These are phyloP conservation scores for Juglanconis sp. DNA, from an alignment of 2,329 filamentous ascomycete genomes.

Conservation along the genomic window DNA sequence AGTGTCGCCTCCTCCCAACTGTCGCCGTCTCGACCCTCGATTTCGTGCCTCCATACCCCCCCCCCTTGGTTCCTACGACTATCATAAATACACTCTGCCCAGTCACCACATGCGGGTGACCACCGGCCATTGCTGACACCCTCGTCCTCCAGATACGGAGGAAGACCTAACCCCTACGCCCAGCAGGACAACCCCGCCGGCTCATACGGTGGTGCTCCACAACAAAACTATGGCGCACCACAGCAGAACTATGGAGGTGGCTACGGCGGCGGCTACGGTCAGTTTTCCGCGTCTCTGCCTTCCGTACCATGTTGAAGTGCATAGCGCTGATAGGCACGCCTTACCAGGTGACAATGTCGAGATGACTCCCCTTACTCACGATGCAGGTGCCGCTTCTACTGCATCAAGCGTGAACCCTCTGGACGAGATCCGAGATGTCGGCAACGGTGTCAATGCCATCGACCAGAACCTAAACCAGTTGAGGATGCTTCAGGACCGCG, in stretches of 20 bases:
- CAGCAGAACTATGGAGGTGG: slow-evolving; percentile 5
- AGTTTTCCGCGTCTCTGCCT: slow-evolving; percentile 15
- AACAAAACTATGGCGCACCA: background rate
- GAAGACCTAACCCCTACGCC: slow-evolving; percentile 56
- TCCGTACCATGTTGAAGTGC: background rate
- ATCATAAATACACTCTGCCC: background rate
- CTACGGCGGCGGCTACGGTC: slow-evolving; percentile 4
- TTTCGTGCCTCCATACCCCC: background rate
- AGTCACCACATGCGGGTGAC: background rate
- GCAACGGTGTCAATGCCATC: slow-evolving; percentile 71
- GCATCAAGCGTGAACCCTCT: slow-evolving; percentile 69
- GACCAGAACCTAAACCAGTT: slow-evolving; percentile 71
- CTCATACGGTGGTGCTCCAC: slow-evolving; percentile 31
- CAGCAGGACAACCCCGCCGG: slow-evolving; percentile 40
- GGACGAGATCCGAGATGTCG: slow-evolving; percentile 80
- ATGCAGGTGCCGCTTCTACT: slow-evolving; percentile 42
- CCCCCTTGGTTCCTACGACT: background rate
- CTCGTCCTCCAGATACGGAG: slow-evolving; percentile 47
- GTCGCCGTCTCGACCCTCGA: background rate
- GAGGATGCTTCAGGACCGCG: slow-evolving; percentile 65
- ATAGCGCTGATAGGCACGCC: slow-evolving; percentile 3
- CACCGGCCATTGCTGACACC: slow-evolving; percentile 27
- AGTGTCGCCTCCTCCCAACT: slow-evolving; percentile 28
- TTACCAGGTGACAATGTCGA: slow-evolving; percentile 53
- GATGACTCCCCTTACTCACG: slow-evolving; percentile 63